Percentiles rank a stretch among this genome's conserved stretches.
phyloP scores from a whole-genome alignment of 306 rosid species.

The Sechiopsis laciniata region DNA sequence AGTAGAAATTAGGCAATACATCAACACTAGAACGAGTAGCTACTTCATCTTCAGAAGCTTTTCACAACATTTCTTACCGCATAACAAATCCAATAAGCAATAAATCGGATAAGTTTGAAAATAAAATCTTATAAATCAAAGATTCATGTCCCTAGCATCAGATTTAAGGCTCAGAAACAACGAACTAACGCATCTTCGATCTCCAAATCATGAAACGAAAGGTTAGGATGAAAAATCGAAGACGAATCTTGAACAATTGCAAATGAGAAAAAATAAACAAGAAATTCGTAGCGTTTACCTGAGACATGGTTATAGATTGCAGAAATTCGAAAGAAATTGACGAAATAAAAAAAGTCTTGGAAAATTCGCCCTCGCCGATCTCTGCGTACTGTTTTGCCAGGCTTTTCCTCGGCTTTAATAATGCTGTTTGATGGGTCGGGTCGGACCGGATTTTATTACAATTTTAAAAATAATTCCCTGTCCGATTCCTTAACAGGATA shows the following conservation, averaged over 20 bases:
- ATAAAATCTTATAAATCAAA: not conserved
- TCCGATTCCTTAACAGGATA: conserved; percentile 6
- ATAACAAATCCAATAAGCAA: not conserved
- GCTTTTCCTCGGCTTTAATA: conserved; percentile 11
- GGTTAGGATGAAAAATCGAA: not conserved
- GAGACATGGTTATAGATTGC: conserved; percentile 19
- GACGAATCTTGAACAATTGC: not conserved
- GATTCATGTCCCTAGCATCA: not conserved
- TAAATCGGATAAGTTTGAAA: not conserved
- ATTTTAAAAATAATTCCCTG: not conserved
- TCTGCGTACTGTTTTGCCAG: not conserved
- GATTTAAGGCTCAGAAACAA: not conserved
- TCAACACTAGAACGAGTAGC: not conserved
- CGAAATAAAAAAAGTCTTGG: not conserved
- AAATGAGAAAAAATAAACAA: not conserved
- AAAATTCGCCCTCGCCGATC: conserved; percentile 14
- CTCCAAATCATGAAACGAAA: conserved; percentile 3
- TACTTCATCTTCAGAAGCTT: not conserved
- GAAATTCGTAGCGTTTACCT: conserved; percentile 12
- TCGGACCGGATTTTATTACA: not conserved
- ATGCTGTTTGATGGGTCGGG: conserved; percentile 10
- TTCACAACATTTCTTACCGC: not conserved
- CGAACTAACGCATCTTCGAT: not conserved
- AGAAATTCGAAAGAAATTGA: not conserved
- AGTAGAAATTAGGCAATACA: not conserved